A percentile compares a stretch with the other conserved stretches of the same genome.
Conservation (phyloP, 2,329 filamentous ascomycete genomes). For the Sarocladium brachiariae region DNA sequence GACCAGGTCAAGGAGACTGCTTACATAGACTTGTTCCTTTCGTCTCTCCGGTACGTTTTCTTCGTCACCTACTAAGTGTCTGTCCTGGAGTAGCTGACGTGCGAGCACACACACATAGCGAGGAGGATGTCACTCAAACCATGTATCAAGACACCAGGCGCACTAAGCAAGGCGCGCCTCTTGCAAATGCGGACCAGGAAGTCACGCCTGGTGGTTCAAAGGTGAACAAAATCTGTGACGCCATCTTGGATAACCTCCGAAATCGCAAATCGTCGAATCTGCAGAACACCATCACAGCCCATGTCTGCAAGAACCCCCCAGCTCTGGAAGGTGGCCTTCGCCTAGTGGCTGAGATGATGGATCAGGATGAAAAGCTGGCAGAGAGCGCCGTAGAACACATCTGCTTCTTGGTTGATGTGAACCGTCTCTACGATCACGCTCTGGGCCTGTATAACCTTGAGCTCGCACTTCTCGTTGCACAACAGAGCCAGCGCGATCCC, state of each 20-base stretch:
- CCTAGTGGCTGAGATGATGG: constrained; percentile 70
- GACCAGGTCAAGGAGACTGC: constrained; percentile 76
- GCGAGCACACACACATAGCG: constrained; percentile 38
- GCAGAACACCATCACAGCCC: constrained; percentile 89
- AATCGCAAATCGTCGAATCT: constrained; percentile 57
- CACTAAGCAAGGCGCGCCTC: constrained; percentile 17
- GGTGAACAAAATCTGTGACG: constrained; percentile 83
- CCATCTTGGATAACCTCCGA: constrained; percentile 64
- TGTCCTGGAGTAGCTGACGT: too few relatives aligned
- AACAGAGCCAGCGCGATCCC: constrained; percentile 93
- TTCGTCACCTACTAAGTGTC: too few relatives aligned
- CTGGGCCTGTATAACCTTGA: constrained; percentile 89
- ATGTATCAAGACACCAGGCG: constrained; percentile 85
- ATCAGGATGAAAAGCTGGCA: constrained; percentile 61
- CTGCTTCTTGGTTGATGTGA: constrained; percentile 92
- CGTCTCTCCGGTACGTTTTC: constrained; percentile 63
- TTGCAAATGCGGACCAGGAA: background rate
- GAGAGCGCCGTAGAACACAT: constrained; percentile 94
- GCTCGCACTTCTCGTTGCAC: constrained; percentile 81
- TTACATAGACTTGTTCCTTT: constrained; percentile 86
- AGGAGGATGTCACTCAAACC: constrained; percentile 88
- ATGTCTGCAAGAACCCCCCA: constrained; percentile 88
- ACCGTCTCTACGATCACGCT: constrained; percentile 83
- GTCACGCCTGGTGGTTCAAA: constrained; percentile 42
- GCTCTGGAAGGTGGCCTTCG: constrained; percentile 78